phyloP scores from a whole-genome alignment of 164 flowering plant genomes.

The Aristolochia contorta region DNA sequence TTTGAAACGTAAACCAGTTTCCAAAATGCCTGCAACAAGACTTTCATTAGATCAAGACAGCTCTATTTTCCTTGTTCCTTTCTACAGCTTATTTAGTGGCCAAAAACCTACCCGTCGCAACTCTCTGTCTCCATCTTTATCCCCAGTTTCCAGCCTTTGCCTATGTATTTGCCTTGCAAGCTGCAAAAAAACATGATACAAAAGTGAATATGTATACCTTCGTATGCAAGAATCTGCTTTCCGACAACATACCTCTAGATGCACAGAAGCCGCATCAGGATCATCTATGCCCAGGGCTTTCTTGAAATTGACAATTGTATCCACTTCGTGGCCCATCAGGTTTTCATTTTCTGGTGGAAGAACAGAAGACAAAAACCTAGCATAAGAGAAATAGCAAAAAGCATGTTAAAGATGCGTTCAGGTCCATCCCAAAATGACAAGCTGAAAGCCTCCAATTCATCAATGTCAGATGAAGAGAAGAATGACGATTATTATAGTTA shows the following conservation, averaged over 20 bases:
- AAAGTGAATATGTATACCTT: background rate
- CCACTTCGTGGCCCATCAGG: conserved; percentile 83
- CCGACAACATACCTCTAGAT: conserved; percentile 65
- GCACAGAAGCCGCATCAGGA: conserved; percentile 96
- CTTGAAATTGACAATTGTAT: conserved; percentile 64
- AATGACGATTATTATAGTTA: no score
- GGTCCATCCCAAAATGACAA: no score
- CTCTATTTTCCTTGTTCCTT: background rate
- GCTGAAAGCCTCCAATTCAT: no score
- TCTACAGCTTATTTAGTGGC: background rate
- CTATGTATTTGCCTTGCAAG: conserved; percentile 82
- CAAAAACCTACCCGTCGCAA: conserved; percentile 77
- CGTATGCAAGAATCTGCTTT: background rate
- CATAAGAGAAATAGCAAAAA: background rate
- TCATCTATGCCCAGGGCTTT: conserved; percentile 90
- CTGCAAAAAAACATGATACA: conserved; percentile 22
- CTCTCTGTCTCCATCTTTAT: conserved; percentile 68
- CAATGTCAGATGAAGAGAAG: no score
- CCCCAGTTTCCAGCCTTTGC: conserved; percentile 95
- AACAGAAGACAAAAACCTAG: conserved; percentile 74
- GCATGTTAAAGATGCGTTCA: background rate
- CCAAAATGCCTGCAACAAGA: conserved; percentile 98
- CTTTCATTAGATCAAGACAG: conserved; percentile 26
- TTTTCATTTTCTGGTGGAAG: conserved; percentile 74
- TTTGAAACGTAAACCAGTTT: conserved; percentile 91